phyloP scores from a whole-genome alignment of 1,284 basidiomycete species.

The Malassezia obtusa region DNA sequence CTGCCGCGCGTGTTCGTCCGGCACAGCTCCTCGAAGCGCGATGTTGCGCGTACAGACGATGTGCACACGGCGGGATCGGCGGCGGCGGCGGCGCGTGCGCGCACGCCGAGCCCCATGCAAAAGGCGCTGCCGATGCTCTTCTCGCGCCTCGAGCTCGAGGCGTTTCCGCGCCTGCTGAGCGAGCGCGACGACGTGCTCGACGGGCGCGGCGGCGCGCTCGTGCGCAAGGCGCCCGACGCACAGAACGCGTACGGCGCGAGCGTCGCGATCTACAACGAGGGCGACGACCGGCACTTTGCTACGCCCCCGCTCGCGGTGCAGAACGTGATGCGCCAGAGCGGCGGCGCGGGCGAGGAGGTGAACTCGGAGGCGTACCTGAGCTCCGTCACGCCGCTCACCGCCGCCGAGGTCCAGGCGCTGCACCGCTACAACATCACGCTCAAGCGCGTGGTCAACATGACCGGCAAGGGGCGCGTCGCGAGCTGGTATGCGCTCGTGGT shows the following conservation, averaged over 20 bases:
- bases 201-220: conserved; percentile 26
- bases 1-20: background rate
- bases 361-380: conserved; percentile 35
- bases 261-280: conserved; percentile 34
- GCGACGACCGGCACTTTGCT: conserved; percentile 25
- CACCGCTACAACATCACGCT: conserved; percentile 40
- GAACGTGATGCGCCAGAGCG: conserved; percentile 22
- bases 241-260: conserved; percentile 22
- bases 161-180: conserved; percentile 37
- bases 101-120: conserved; percentile 19
- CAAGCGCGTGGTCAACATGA: conserved; percentile 64
- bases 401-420: conserved; percentile 32
- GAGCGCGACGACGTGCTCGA: conserved; percentile 46
- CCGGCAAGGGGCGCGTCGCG: conserved; percentile 71
- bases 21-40: background rate
- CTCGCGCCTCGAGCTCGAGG: conserved; percentile 20
- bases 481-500: conserved; percentile 63
- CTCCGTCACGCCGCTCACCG: conserved; percentile 38
- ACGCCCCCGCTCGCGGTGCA: conserved; percentile 31
- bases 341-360: conserved; percentile 30
- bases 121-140: conserved; percentile 30
- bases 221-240: conserved; percentile 20
- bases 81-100: no score
- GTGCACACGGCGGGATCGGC: no score
- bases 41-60: background rate